Base-by-base conservation (phyloP, 805 yeast genomes). In the Lachancea kluyveri region DNA sequence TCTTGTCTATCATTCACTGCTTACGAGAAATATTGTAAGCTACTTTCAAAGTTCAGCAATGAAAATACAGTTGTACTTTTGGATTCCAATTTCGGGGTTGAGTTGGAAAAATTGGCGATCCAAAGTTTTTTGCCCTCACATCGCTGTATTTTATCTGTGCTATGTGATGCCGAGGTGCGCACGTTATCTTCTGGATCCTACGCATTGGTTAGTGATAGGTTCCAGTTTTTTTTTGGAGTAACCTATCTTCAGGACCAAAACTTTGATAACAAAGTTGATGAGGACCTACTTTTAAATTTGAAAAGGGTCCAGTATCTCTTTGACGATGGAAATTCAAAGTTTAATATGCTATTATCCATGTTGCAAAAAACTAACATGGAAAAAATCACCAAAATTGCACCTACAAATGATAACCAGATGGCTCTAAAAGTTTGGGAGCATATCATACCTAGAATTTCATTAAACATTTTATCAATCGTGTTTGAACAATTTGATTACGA, bases 181-280 rank as follows among this genome's bases (percentile, higher is more conserved):
- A 52, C 51, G 31, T 31, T 56, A 19, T 52, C 59, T 5, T 36
- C 48, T 2, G 59, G 59, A 3, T 54, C 60, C 2, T 56, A 50
- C 37, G 50, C 51, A 5, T 36, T 56, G 33, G 48, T 54, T 2
- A 52, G 46, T 28, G 54, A 54, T 24, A 38, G 43, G 17, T 39
- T 43, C 22, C 41, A 51, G 22, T 41, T 52, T 5, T 39, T 42
- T 21, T 37, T 54, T 22, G 62, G 62, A 2, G 12, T 44, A 3
- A 42, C 54, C 8, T 54, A 52, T 29, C 33, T 40, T 12, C 23
- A 38, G 4, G 26, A 19, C 10, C 12, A 8, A 20, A 28, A 17
- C 6, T 21, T 23, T 14, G 19, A 7, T 25, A 21, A 16, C 26
- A 23, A 21, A 10, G 12, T 14, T 6, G 33, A 31, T 9, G 17